A percentile compares a stretch with the other conserved stretches of the same genome.
Conservation (phyloP, 2,329 filamentous ascomycete species). For the Neoscytalidium dimidiatum region DNA sequence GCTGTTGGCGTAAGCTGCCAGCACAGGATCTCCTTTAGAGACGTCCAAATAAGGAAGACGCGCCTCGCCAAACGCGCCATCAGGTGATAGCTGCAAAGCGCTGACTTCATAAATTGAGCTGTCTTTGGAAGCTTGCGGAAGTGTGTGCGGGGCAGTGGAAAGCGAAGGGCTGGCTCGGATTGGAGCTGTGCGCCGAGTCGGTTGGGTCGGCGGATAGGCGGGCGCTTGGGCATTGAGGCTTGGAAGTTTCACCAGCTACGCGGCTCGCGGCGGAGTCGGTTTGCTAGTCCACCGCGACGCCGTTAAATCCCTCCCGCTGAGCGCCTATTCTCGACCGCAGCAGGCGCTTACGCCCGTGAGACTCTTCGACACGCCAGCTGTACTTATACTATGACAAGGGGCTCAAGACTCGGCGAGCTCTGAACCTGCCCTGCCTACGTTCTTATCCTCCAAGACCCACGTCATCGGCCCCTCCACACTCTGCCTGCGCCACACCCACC, state of each 20-base stretch:
- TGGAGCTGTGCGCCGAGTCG: constrained; percentile 3
- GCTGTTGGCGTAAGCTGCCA: too few relatives aligned
- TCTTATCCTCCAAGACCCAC: background rate
- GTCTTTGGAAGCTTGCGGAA: background rate
- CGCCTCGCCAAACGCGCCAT: background rate
- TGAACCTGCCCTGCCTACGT: background rate
- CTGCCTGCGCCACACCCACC: background rate
- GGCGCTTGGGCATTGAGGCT: background rate
- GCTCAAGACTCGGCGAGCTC: background rate
- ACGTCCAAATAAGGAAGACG: too few relatives aligned
- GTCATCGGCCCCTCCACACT: constrained; percentile 3
- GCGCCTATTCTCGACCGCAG: background rate
- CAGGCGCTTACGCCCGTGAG: background rate
- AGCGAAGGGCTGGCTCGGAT: background rate
- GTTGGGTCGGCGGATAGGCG: background rate
- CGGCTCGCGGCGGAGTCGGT: constrained; percentile 11
- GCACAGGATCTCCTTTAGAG: too few relatives aligned
- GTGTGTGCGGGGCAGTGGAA: background rate
- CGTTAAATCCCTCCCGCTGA: background rate
- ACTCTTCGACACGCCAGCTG: background rate
- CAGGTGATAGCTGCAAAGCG: background rate
- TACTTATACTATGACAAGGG: background rate
- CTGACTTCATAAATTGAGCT: background rate
- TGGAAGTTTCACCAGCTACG: constrained; percentile 3
- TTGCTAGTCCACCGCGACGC: background rate